These are phyloP conservation scores for Botrytis porri DNA, from an alignment of 2,329 filamentous ascomycete genomes.

Conservation along the genomic window DNA sequence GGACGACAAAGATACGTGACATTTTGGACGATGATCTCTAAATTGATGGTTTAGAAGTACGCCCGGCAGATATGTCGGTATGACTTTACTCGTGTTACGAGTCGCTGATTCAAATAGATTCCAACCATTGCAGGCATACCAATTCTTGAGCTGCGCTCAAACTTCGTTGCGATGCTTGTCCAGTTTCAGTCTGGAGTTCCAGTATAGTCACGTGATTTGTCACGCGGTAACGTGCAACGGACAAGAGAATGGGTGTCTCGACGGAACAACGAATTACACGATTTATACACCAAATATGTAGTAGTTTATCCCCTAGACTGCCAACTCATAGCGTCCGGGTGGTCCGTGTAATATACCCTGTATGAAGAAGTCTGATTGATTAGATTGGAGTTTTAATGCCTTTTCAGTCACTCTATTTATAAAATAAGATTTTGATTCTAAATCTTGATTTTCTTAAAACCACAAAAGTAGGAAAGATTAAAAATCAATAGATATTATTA, in stretches of 20 bases:
- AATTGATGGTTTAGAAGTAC: background rate
- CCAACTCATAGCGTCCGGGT: no score
- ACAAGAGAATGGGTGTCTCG: no score
- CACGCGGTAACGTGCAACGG: no score
- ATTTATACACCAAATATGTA: background rate
- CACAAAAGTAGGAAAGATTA: no score
- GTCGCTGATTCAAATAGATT: accelerated
- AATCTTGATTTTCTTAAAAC: no score
- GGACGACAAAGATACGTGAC: background rate
- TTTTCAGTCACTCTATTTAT: no score
- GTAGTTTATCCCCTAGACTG: no score
- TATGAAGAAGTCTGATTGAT: no score
- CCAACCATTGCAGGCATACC: background rate
- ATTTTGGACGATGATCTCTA: background rate
- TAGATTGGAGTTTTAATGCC: no score
- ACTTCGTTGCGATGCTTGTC: background rate
- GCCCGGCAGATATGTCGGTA: background rate
- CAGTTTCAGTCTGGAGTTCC: background rate
- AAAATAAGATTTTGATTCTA: no score
- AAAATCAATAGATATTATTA: no score
- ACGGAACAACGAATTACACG: background rate
- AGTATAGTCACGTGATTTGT: background rate
- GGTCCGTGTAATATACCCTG: no score
- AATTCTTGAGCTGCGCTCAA: background rate
- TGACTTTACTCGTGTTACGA: background rate